phyloP scores from a whole-genome alignment of 176 grass and related monocot species.

The Themeda triandra region DNA sequence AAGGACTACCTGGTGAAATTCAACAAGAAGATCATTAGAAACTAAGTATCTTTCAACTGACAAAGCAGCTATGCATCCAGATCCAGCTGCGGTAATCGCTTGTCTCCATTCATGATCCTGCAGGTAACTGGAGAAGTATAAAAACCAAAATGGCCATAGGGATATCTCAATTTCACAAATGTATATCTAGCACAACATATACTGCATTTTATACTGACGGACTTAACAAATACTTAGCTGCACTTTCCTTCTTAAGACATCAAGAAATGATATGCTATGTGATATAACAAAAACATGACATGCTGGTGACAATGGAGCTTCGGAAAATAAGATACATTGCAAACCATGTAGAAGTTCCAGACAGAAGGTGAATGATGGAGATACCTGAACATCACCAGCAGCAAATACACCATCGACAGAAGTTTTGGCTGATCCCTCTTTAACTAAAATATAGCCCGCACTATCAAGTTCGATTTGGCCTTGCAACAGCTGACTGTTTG shows the following conservation, averaged over 20 bases:
- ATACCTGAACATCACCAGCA: conserved; percentile 99
- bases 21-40: conserved; percentile 76
- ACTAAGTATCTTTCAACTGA: conserved; percentile 99
- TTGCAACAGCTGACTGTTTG: conserved; percentile 88
- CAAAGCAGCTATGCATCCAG: conserved; percentile 94
- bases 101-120: conserved; percentile 99
- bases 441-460: conserved; percentile 81
- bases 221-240: conserved; percentile 8
- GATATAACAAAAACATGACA: background rate
- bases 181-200: background rate
- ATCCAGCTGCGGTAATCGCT: conserved; percentile 94
- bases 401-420: conserved; percentile 96
- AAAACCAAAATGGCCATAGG: conserved; percentile 14
- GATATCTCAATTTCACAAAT: conserved; percentile 3
- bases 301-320: background rate
- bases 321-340: background rate
- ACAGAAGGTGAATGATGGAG: background rate
- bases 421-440: conserved; percentile 80
- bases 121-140: conserved; percentile 4
- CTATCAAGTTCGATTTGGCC: conserved; percentile 89
- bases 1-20: conserved; percentile 88
- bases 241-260: conserved; percentile 1
- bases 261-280: background rate
- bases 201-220: background rate
- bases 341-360: conserved; percentile 13